A percentile compares a stretch with the other conserved stretches of the same genome.
Conservation (phyloP, 306 rosid genomes). For the Rubus idaeus region DNA sequence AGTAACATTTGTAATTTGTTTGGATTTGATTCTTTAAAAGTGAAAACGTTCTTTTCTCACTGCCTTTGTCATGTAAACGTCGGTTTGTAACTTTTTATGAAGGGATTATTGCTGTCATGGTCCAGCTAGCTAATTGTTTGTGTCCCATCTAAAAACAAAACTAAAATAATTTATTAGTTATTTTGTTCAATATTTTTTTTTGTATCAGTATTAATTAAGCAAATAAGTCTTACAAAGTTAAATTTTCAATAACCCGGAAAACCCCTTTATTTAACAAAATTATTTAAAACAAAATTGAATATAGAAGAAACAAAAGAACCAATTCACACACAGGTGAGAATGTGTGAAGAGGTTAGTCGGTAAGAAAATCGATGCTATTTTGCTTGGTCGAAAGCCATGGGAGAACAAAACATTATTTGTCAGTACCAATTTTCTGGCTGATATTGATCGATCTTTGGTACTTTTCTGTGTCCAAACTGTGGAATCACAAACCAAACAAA, state of each 20-base stretch:
- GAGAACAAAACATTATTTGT: not conserved
- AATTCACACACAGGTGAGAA: too few species aligned
- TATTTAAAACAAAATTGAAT: too few species aligned
- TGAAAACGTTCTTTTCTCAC: not conserved
- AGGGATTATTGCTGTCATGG: not conserved
- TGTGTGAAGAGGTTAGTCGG: too few species aligned
- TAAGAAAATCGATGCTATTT: not conserved
- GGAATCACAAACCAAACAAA: not conserved
- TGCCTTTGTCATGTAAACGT: not conserved
- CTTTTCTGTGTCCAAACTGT: not conserved
- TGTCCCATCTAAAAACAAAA: not conserved
- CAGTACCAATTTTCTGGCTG: not conserved
- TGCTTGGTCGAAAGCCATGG: not conserved
- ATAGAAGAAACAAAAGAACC: too few species aligned
- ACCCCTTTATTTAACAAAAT: too few species aligned
- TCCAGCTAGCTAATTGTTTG: not conserved
- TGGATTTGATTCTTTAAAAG: slow-evolving; percentile 1
- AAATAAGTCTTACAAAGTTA: too few species aligned
- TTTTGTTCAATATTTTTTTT: not conserved
- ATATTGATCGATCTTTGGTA: not conserved
- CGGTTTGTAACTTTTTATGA: not conserved
- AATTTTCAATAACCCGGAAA: too few species aligned
- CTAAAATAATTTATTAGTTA: not conserved
- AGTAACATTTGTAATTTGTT: slow-evolving; percentile 5
- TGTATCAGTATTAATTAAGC: too few species aligned